Conservation (phyloP, 2,329 filamentous ascomycete species). For the Trichoderma brevicompactum region DNA sequence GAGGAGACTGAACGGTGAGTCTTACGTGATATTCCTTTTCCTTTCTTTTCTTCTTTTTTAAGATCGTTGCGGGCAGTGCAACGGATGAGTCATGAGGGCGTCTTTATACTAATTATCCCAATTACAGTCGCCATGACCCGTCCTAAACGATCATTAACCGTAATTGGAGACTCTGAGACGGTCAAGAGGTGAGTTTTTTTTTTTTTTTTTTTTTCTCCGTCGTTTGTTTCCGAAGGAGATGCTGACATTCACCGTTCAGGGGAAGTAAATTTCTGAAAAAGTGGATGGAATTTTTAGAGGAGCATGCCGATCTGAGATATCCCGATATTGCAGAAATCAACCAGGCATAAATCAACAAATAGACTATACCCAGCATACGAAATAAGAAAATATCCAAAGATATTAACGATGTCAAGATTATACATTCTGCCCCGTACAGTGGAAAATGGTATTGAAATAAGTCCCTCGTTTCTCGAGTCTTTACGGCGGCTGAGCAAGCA, state of each 20-base stretch:
- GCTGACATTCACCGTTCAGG: slow-evolving; percentile 49
- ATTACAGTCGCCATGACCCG: slow-evolving; percentile 96
- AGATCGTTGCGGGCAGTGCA: neutral
- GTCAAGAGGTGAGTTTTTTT: slow-evolving; percentile 70
- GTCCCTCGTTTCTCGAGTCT: too few species aligned
- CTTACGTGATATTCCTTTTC: slow-evolving; percentile 12
- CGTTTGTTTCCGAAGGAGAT: too few species aligned
- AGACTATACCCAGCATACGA: neutral
- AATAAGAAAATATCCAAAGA: neutral
- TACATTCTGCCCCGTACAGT: too few species aligned
- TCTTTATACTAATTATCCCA: neutral
- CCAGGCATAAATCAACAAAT: slow-evolving; percentile 26
- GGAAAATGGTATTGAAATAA: neutral
- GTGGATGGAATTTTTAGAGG: slow-evolving; percentile 92
- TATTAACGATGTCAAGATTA: too few species aligned
- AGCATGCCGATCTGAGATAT: slow-evolving; percentile 87
- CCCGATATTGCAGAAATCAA: slow-evolving; percentile 63
- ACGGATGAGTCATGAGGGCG: neutral
- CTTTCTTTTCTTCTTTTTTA: slow-evolving; percentile 12
- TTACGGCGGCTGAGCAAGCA: too few species aligned
- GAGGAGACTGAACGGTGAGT: slow-evolving; percentile 84
- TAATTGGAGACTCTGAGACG: slow-evolving; percentile 94
- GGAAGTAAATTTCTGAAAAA: slow-evolving; percentile 82
- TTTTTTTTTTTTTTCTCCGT: neutral
- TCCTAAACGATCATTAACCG: slow-evolving; percentile 84